Conservation (phyloP, 2,329 filamentous ascomycete species). For the Bipolaris bicolor region DNA sequence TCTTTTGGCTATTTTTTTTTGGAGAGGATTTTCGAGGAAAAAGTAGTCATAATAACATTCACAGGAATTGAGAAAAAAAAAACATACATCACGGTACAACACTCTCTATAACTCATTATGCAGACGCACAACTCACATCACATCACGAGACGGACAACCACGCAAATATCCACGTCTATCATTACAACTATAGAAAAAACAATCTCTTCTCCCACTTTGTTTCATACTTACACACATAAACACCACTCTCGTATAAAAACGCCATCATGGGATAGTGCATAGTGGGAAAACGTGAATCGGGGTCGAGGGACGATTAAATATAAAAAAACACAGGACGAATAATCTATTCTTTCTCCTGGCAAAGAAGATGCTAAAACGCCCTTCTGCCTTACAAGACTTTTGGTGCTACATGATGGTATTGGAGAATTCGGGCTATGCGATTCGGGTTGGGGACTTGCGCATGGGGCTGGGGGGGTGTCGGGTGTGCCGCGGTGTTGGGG, state of each 20-base stretch:
- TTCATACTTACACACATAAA: slow-evolving; percentile 6
- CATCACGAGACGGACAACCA: no score
- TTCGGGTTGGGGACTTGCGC: slow-evolving; percentile 20
- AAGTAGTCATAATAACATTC: no score
- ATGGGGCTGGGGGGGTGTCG: slow-evolving; percentile 11
- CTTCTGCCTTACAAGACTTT: slow-evolving; percentile 40
- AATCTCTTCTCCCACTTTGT: slow-evolving; percentile 6
- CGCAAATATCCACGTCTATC: slow-evolving; percentile 10
- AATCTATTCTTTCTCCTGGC: slow-evolving; percentile 37
- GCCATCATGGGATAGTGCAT: no score
- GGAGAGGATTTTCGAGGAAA: no score
- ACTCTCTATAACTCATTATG: background rate
- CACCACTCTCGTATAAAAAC: background rate
- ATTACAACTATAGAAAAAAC: slow-evolving; percentile 23
- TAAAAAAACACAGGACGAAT: slow-evolving; percentile 19
- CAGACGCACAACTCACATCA: no score
- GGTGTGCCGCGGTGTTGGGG: slow-evolving; percentile 18
- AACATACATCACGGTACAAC: background rate
- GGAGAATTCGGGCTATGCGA: slow-evolving; percentile 36
- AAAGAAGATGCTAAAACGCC: slow-evolving; percentile 12
- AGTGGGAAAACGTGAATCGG: no score
- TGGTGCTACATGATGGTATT: slow-evolving; percentile 42
- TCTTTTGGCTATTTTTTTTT: no score
- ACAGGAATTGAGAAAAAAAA: no score
- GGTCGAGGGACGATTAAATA: background rate